Evolutionary conservation across 176 grass and related monocot species (phyloP).

Genomic region (Dendrocalamus sinicus): DNA sequence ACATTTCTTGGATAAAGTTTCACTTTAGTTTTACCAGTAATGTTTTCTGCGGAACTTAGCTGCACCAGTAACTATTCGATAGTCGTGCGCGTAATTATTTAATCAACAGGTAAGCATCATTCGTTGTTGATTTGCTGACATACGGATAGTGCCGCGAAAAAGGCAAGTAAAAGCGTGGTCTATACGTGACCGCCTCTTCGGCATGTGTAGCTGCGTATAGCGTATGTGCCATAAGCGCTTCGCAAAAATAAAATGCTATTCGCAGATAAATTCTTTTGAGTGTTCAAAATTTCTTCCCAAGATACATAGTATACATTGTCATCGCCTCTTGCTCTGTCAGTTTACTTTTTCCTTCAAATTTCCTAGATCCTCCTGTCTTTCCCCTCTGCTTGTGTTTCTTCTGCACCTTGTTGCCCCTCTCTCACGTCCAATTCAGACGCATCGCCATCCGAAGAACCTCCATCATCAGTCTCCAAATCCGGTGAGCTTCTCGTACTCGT

Average conservation of each 20-base stretch:
- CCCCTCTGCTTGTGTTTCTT: slow-evolving; percentile 64
- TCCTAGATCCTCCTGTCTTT: slow-evolving; percentile 52
- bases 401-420: slow-evolving; percentile 40
- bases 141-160: not conserved
- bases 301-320: slow-evolving; percentile 6
- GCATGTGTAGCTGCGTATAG: not conserved
- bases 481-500: slow-evolving; percentile 83
- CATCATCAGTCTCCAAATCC: slow-evolving; percentile 36
- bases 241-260: not conserved
- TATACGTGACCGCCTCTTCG: not conserved
- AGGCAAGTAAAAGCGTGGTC: not conserved
- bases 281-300: not conserved
- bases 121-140: not conserved
- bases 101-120: not conserved
- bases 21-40: not conserved
- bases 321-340: slow-evolving; percentile 39
- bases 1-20: not conserved
- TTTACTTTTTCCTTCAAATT: slow-evolving; percentile 51
- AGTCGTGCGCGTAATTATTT: not conserved
- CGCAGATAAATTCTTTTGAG: not conserved
- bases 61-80: not conserved
- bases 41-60: not conserved
- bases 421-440: slow-evolving; percentile 16
- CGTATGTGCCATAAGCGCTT: not conserved
- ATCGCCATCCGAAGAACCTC: slow-evolving; percentile 36